phyloP scores from a whole-genome alignment of 441 rosid genomes.

The Pelargonium fulgidum region DNA sequence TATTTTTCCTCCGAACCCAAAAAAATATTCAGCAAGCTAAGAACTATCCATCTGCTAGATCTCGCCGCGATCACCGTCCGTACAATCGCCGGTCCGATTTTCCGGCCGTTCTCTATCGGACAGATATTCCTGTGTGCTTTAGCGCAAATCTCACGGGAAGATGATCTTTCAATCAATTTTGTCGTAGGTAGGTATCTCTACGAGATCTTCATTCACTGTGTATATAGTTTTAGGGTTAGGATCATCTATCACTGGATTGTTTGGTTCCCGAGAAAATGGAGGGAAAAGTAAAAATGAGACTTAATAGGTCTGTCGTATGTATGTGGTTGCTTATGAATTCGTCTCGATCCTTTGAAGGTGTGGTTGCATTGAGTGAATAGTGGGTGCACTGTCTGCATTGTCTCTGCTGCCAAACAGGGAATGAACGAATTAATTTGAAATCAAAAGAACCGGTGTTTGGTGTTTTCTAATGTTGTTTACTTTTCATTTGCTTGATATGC shows the following conservation, averaged over 20 bases:
- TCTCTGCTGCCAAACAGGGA: not conserved
- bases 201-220: not conserved
- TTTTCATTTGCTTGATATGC: not conserved
- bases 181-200: not conserved
- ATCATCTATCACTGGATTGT: not conserved
- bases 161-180: conserved; percentile 1
- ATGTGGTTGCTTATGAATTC: too few species aligned
- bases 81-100: conserved; percentile 23
- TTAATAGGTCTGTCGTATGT: not conserved
- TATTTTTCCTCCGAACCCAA: conserved; percentile 8
- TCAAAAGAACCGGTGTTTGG: not conserved
- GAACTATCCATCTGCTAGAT: conserved; percentile 16
- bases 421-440: not conserved
- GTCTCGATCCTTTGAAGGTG: not conserved
- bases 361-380: not conserved
- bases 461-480: not conserved
- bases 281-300: not conserved
- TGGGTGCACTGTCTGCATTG: conserved; percentile 5
- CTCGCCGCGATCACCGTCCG: conserved; percentile 26
- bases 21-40: conserved; percentile 7
- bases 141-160: not conserved
- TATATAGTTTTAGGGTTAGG: conserved; percentile 14
- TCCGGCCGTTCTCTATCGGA: conserved; percentile 14
- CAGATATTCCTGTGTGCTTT: not conserved
- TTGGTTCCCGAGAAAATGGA: conserved; percentile 5